phyloP scores from a whole-genome alignment of 1,139 yeast genomes.

The Blastobotrys persicus region DNA sequence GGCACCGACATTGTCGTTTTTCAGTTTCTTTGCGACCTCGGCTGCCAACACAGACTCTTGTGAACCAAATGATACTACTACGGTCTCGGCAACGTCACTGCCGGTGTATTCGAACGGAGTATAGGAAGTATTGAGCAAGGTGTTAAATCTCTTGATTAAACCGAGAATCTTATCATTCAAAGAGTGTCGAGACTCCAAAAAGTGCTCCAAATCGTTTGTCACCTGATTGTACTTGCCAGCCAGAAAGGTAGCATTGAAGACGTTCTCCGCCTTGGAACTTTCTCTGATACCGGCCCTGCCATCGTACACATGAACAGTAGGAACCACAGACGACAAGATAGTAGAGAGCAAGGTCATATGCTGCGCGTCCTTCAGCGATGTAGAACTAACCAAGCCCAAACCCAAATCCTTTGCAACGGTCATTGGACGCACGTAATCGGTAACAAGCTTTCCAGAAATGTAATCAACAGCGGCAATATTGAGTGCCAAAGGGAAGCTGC shows the following conservation, averaged over 20 bases:
- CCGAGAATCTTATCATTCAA: constrained; percentile 13
- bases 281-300: constrained; percentile 66
- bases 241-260: constrained; percentile 48
- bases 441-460: constrained; percentile 50
- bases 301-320: constrained; percentile 72
- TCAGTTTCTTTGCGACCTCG: constrained; percentile 43
- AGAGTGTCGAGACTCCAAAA: constrained; percentile 18
- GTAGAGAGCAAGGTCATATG: constrained; percentile 64
- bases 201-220: constrained; percentile 33
- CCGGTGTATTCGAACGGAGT: constrained; percentile 74
- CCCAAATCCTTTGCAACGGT: constrained; percentile 62
- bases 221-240: constrained; percentile 42
- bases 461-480: constrained; percentile 74
- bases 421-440: constrained; percentile 67
- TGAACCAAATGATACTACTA: constrained; percentile 77
- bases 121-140: constrained; percentile 53
- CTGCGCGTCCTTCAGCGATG: constrained; percentile 49
- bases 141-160: constrained; percentile 21
- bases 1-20: constrained; percentile 52
- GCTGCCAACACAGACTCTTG: constrained; percentile 58
- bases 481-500: constrained; percentile 49
- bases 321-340: constrained; percentile 58
- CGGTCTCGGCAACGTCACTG: constrained; percentile 55
- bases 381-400: constrained; percentile 71
- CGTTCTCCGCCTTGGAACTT: constrained; percentile 49